Conservation (phyloP, 208 protist species). For the Porcisia hertigi region DNA sequence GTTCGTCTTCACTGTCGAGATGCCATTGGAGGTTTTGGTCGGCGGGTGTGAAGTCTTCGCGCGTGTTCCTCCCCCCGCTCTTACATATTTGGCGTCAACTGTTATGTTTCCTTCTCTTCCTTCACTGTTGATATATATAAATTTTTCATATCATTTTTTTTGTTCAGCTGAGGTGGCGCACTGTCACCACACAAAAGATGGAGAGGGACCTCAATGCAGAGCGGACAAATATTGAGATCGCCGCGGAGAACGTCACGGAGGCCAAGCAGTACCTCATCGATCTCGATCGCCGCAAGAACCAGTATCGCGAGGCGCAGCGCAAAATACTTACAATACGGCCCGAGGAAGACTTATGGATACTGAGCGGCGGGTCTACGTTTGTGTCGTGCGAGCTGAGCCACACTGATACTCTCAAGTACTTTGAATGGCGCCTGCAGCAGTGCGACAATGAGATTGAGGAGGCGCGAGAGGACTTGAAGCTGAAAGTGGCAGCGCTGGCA, state of each 20-base stretch:
- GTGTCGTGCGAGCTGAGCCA: slow-evolving; percentile 67
- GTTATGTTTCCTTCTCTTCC: background rate
- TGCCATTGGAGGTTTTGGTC: too few species aligned
- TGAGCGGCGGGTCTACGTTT: slow-evolving; percentile 81
- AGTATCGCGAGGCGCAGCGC: slow-evolving; percentile 76
- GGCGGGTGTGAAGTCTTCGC: background rate
- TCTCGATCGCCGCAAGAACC: slow-evolving; percentile 78
- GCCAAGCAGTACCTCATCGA: slow-evolving; percentile 70
- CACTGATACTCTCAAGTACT: slow-evolving; percentile 52
- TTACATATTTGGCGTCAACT: background rate
- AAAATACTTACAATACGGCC: slow-evolving; percentile 38
- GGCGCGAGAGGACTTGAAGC: slow-evolving; percentile 70
- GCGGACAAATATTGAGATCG: slow-evolving; percentile 51
- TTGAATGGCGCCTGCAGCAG: slow-evolving; percentile 61
- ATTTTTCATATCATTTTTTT: background rate
- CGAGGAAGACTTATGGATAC: slow-evolving; percentile 69
- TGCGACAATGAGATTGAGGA: slow-evolving; percentile 64
- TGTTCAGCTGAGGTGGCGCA: background rate
- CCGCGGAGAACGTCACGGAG: slow-evolving; percentile 66
- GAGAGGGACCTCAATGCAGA: slow-evolving; percentile 34
- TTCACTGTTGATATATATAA: background rate
- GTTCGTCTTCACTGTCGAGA: background rate
- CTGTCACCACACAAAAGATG: slow-evolving; percentile 3
- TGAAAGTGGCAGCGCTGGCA: slow-evolving; percentile 74
- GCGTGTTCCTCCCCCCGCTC: background rate